Conservation (phyloP, 352 stramenopile species). For the Phytophthora pluvialis region DNA sequence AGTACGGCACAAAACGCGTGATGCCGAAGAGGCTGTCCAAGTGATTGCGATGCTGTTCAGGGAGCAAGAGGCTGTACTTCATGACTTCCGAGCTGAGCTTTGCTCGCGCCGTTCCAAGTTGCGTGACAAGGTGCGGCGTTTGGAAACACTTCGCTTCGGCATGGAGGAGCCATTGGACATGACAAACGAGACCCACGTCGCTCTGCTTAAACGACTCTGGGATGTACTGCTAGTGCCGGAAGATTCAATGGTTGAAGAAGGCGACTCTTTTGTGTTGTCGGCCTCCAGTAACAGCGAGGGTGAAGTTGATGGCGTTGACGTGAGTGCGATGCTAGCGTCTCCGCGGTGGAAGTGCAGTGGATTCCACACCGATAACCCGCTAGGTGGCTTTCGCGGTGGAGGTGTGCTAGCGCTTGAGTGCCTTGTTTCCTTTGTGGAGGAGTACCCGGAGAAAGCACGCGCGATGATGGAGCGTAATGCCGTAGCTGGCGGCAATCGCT, state of each 20-base stretch:
- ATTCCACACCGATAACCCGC: constrained; percentile 82
- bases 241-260: constrained; percentile 31
- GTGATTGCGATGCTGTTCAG: constrained; percentile 70
- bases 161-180: constrained; percentile 74
- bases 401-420: constrained; percentile 77
- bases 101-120: constrained; percentile 47
- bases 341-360: constrained; percentile 71
- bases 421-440: constrained; percentile 76
- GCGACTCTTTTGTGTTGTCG: constrained; percentile 17
- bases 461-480: constrained; percentile 85
- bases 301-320: constrained; percentile 45
- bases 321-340: constrained; percentile 61
- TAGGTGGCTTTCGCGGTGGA: constrained; percentile 80
- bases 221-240: constrained; percentile 50
- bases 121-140: constrained; percentile 64
- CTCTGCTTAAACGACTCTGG: constrained; percentile 77
- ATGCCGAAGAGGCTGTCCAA: constrained; percentile 72
- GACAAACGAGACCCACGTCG: constrained; percentile 55
- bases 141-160: constrained; percentile 77
- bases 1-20: constrained; percentile 59
- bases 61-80: constrained; percentile 60
- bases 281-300: constrained; percentile 28
- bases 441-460: constrained; percentile 78
- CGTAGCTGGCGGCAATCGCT: constrained; percentile 72
- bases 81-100: constrained; percentile 71